A percentile compares a stretch with the other conserved stretches of the same genome.
These are phyloP conservation scores for Solanum bulbocastanum DNA, from an alignment of 257 asterid genomes.

Conservation along the genomic window DNA sequence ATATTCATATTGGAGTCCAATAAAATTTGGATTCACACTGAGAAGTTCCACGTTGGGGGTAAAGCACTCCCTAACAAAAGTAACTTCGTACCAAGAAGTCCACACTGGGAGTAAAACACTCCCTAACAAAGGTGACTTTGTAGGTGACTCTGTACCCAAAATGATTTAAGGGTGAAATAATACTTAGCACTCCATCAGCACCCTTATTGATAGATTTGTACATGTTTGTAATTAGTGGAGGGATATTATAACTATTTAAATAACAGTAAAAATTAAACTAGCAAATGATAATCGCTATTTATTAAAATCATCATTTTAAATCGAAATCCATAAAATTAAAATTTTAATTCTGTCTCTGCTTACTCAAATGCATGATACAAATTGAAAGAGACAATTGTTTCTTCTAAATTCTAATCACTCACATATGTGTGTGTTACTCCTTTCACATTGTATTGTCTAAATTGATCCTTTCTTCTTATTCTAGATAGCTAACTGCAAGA, in stretches of 20 bases:
- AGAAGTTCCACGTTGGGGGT: rapidly evolving
- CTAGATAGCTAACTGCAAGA: not conserved
- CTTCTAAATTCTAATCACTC: not conserved
- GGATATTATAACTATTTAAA: not conserved
- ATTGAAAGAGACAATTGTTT: not conserved
- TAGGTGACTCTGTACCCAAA: too few relatives aligned
- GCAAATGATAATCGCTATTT: not conserved
- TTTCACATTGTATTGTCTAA: not conserved
- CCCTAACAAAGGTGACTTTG: too few relatives aligned
- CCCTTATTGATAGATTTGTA: too few relatives aligned
- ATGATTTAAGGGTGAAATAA: too few relatives aligned
- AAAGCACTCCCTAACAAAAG: too few relatives aligned
- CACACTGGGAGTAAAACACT: too few relatives aligned
- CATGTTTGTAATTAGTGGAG: not conserved
- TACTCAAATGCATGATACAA: not conserved
- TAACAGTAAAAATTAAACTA: not conserved
- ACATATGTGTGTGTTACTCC: too few relatives aligned
- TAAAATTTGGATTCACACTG: not conserved
- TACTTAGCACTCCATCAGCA: too few relatives aligned
- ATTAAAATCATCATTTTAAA: too few relatives aligned
- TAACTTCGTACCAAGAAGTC: too few relatives aligned
- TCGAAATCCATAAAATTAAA: too few relatives aligned
- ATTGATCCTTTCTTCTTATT: not conserved
- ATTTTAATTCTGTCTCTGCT: not conserved
- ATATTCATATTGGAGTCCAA: rapidly evolving